Evolutionary conservation across 2,329 filamentous ascomycete species (phyloP), one percentile per base, ranked within the genome.

Genomic region (Penicillium griseofulvum): DNA sequence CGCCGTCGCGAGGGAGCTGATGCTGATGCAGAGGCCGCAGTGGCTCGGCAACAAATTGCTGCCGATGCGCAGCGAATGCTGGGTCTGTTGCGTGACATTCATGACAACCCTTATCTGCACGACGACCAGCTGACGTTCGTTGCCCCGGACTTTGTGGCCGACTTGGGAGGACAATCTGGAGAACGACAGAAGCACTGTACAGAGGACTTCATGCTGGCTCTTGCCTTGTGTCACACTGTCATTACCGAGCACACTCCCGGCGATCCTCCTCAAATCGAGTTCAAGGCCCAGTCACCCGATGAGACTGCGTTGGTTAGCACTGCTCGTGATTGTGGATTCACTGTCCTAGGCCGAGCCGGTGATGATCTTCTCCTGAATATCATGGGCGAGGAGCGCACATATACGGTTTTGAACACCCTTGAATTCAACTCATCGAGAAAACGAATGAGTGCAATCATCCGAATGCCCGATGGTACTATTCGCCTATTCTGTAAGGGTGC

Each of bases 401-500:
- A 94, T 71, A 87, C 86, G 16, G 88, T 99, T 31, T 83, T 99
- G 45, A 97, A 96, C 74, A 96, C 89, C 1, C 87, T 99, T 36
- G 94, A 99, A 71, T 99, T 99, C 80, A 97, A 97, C 72, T 97
- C 93, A 0, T 91, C 88, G 41, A 85, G 94, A 67, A 99, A 99
- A 78, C 86, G 94, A 63, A 99, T 99, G 94, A 97, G 92, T 74
- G 90, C 92, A 2, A 97, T 99, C 63, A 87, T 99, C 48, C 85
- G 89, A 55, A 96, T 97, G 91, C 93, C 94, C 0, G 86, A 97
- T 71, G 88, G 89, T 38, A 87, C 83, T 55, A 97, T 99, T 58
- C 81, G 94, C 52, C 81, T 99, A 1, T 96, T 95, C 75, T 99
- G 94, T 80, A 99, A 99, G 77, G 94, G 94, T 61, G 94, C 94